Evolutionary conservation across 129 eudicot species (phyloP).

Genomic region (Saussurea involucrata): DNA sequence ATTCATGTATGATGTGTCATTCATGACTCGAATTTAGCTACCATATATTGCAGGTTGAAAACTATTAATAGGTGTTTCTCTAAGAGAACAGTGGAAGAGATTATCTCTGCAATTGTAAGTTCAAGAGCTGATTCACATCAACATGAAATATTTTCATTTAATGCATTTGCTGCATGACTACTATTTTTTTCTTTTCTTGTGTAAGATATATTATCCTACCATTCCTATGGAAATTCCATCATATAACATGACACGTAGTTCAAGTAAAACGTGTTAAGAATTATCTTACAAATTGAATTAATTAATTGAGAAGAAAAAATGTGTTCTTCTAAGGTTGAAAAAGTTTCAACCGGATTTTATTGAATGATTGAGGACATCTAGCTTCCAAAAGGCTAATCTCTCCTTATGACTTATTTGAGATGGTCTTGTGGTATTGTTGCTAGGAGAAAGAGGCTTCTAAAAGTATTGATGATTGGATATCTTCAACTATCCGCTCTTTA

Average conservation of each 20-base stretch:
- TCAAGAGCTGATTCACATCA: not conserved
- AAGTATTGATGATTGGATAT: constrained; percentile 55
- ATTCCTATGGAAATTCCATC: not conserved
- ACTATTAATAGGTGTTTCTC: constrained; percentile 72
- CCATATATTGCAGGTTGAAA: constrained; percentile 43
- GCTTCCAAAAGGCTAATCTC: no score
- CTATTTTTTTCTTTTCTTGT: not conserved
- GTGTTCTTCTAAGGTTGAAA: no score
- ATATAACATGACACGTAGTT: not conserved
- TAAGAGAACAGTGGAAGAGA: constrained; percentile 73
- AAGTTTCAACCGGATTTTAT: no score
- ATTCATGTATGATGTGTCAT: not conserved
- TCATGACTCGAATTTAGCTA: not conserved
- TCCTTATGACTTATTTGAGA: no score
- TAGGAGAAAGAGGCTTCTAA: constrained; percentile 50
- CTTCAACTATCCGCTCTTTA: constrained; percentile 44
- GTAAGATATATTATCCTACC: not conserved
- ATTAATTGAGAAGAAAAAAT: no score
- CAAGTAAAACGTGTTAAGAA: no score
- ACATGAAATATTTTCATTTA: not conserved
- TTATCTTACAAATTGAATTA: no score
- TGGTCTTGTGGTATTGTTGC: not conserved
- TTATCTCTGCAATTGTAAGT: constrained; percentile 71
- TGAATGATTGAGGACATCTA: no score
- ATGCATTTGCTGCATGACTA: not conserved